These are phyloP conservation scores for Lasiodiplodia hormozganensis DNA, from an alignment of 2,329 filamentous ascomycete species.

Conservation along the genomic window DNA sequence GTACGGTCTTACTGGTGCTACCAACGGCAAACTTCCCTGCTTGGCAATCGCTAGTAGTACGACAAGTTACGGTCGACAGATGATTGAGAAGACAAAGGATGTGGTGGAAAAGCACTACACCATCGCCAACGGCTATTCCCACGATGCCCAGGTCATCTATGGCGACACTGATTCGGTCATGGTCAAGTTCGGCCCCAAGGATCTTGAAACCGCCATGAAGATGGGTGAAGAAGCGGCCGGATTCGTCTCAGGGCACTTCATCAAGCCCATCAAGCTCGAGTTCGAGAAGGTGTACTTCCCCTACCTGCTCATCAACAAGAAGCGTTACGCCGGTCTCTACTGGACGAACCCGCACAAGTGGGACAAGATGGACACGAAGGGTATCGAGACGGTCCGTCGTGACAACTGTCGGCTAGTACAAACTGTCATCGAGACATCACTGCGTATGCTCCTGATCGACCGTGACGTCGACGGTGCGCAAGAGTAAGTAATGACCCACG, in stretches of 20 bases:
- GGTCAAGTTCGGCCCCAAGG: slow-evolving; percentile 95
- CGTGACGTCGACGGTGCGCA: slow-evolving; percentile 88
- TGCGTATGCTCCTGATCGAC: slow-evolving; percentile 95
- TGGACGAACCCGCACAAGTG: slow-evolving; percentile 95
- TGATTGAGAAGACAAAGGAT: slow-evolving; percentile 98
- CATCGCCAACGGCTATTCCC: slow-evolving; percentile 90
- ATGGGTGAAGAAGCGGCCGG: slow-evolving; percentile 91
- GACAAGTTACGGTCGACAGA: slow-evolving; percentile 94
- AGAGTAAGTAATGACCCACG: slow-evolving; percentile 68
- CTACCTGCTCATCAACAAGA: slow-evolving; percentile 99
- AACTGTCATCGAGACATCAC: slow-evolving; percentile 94
- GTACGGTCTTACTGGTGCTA: slow-evolving; percentile 95
- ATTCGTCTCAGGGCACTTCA: slow-evolving; percentile 88
- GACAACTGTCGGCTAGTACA: slow-evolving; percentile 97
- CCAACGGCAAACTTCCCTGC: slow-evolving; percentile 93
- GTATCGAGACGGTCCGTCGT: slow-evolving; percentile 96
- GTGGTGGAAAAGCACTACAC: slow-evolving; percentile 91
- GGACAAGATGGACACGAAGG: slow-evolving; percentile 99
- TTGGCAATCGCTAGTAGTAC: slow-evolving; percentile 95
- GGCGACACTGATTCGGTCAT: slow-evolving; percentile 99
- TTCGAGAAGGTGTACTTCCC: slow-evolving; percentile 99
- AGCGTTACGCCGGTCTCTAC: slow-evolving; percentile 96
- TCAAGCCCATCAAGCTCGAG: slow-evolving; percentile 97
- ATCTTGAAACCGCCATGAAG: slow-evolving; percentile 89
- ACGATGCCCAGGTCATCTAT: slow-evolving; percentile 97